Evolutionary conservation across 1,284 basidiomycete species (phyloP), one percentile per base, ranked within the genome.

Genomic region (Anthracocystis walkeri): DNA sequence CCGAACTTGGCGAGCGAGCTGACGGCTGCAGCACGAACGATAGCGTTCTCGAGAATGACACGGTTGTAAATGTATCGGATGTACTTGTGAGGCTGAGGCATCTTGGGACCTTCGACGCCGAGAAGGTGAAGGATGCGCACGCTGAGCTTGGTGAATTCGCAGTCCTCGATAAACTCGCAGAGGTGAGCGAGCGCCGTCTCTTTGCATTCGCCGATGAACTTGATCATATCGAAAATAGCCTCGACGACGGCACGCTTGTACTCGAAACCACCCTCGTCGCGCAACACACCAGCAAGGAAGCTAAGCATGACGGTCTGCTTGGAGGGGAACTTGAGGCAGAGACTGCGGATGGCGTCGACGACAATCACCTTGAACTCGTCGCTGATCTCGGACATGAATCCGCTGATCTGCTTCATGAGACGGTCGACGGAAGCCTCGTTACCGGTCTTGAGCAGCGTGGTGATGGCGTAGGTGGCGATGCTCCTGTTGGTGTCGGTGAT

Each of bases 311-410:
- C 75, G 21, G 91, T 92, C 86, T 99, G 95, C 88, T 99, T 99
- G 51, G 91, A 88, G 0, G 97, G 97, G 89, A 99, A 99, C 87
- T 99, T 99, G 87, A 99, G 91, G 87, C 95, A 98, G 48, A 99
- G 90, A 18, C 95, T 95, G 61, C 97, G 93, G 84, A 99, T 97
- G 55, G 97, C 97, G 75, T 98, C 95, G 73, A 99, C 96, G 59
- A 99, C 97, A 86, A 99, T 97, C 84, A 99, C 95, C 89, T 99
- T 99, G 90, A 99, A 99, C 87, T 99, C 97, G 86, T 99, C 97
- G 78, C 93, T 96, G 87, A 99, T 99, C 86, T 99, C 97, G 75
- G 92, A 90, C 95, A 99, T 98, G 89, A 99, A 99, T 52, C 94
- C 92, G 57, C 94, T 93, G 84, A 99, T 99, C 87, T 99, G 96